Base-by-base conservation (phyloP, 2,329 filamentous ascomycete species). In the Calonectria ilicicola region DNA sequence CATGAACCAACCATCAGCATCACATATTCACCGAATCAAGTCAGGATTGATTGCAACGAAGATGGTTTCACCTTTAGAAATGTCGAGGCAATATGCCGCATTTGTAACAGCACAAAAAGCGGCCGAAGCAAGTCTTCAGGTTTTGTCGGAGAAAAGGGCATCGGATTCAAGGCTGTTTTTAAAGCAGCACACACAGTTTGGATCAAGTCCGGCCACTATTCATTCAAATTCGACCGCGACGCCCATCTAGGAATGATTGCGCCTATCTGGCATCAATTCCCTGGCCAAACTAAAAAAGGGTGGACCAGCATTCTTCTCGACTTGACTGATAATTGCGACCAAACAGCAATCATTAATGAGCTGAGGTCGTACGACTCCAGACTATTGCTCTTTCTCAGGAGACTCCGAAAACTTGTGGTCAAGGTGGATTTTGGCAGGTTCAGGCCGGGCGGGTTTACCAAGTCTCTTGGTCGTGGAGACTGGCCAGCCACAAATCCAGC, bases 151-250 rank as follows among this genome's bases (percentile, higher is more conserved):
- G 81, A 83, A 51, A 84, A 83, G 65, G 82, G 82, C 32, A 82
- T 84, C 40, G 82, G 82, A 12, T 84, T 83, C 80, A 83, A 83
- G 70, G 76, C 81, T 0, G 81, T 82, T 5, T 84, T 84, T 74
- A 81, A 78, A 26, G 80, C 81, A 0, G 79, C 82, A 1, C 65
- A 76, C 21, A 63, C 65, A 1, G 82, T 84, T 19, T 81, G 74
- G 65, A 81, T 84, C 27, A 70, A 70, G 6, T 83, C 80, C 21
- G 77, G 80, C 9, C 46, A 79, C 35, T 83, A 78, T 69, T 63
- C 72, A 4, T 85, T 84, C 79, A 77, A 77, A 26, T 82, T 84
- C 65, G 81, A 84, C 51, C 78, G 77, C 15, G 69, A 74, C 19
- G 67, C 70, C 10, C 63, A 58, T 15, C 76, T 85, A 1, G 83